These are phyloP conservation scores for Patellifolia procumbens DNA, from an alignment of 179 eudicot species.

Conservation along the genomic window DNA sequence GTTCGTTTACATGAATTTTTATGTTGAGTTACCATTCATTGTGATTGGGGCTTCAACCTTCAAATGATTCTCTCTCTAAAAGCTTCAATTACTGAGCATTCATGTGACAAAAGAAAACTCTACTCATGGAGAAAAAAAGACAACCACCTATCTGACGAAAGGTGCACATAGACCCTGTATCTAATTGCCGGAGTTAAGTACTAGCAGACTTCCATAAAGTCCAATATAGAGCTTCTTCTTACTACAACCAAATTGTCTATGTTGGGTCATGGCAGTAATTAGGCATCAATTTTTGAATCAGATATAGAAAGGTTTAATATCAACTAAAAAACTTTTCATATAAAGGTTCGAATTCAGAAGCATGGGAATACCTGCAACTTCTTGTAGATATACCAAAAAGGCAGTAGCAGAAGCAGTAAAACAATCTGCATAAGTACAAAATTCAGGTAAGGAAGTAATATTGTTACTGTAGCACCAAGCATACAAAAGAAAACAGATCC, in stretches of 20 bases:
- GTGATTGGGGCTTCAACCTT: neutral
- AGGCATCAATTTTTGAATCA: neutral
- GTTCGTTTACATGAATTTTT: too few species aligned
- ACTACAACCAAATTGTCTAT: neutral
- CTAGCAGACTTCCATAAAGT: neutral
- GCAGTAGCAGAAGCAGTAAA: conserved; percentile 73
- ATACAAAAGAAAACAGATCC: neutral
- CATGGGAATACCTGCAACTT: conserved; percentile 67
- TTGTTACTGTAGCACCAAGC: neutral
- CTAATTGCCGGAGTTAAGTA: neutral
- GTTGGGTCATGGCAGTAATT: neutral
- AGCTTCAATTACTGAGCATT: neutral
- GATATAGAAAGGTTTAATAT: neutral
- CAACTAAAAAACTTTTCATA: neutral
- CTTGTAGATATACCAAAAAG: conserved; percentile 88
- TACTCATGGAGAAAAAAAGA: neutral
- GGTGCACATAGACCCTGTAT: neutral
- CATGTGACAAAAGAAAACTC: neutral
- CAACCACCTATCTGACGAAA: neutral
- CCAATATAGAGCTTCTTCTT: conserved; percentile 1
- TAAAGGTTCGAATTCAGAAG: neutral
- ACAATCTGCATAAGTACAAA: conserved; percentile 52
- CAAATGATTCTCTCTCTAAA: neutral
- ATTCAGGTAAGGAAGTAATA: conserved; percentile 1
- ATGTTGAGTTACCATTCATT: too few species aligned